Evolutionary conservation across 495 filamentous ascomycete species (phyloP).

Genomic region (Bryoglossum gracile): DNA sequence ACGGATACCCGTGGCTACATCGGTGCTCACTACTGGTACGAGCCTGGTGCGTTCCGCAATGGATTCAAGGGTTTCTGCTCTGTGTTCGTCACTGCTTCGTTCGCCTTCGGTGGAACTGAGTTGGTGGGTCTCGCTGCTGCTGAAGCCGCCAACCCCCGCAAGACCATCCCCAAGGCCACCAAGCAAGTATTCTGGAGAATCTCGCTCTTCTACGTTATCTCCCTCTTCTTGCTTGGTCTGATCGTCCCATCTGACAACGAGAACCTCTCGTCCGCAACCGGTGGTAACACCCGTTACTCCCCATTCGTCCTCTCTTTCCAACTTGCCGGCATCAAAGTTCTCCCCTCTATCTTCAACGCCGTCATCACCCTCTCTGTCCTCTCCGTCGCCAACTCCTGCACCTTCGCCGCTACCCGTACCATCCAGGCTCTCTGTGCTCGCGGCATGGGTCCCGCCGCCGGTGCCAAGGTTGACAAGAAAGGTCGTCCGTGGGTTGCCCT

Average conservation of each 20-base stretch:
- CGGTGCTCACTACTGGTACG: slow-evolving; percentile 42
- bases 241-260: slow-evolving; percentile 35
- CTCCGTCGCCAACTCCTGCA: slow-evolving; percentile 54
- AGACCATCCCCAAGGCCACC: slow-evolving; percentile 69
- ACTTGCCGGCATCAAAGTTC: slow-evolving; percentile 53
- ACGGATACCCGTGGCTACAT: slow-evolving; percentile 48
- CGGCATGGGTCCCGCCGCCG: slow-evolving; percentile 50
- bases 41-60: slow-evolving; percentile 56
- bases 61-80: slow-evolving; percentile 62
- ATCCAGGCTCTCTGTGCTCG: slow-evolving; percentile 50
- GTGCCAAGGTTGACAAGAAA: slow-evolving; percentile 48
- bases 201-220: slow-evolving; percentile 70
- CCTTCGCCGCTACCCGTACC: slow-evolving; percentile 54
- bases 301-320: slow-evolving; percentile 64
- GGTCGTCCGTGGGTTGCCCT: slow-evolving; percentile 50
- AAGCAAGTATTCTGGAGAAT: slow-evolving; percentile 83
- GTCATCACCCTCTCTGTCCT: slow-evolving; percentile 56
- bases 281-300: slow-evolving; percentile 47
- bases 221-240: slow-evolving; percentile 53
- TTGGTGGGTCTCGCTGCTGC: slow-evolving; percentile 69
- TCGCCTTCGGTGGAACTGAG: slow-evolving; percentile 65
- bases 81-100: slow-evolving; percentile 60
- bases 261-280: slow-evolving; percentile 20
- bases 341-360: slow-evolving; percentile 64
- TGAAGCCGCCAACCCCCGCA: slow-evolving; percentile 70